Base-by-base conservation (phyloP, 129 eudicot species). In the Ambrosia trifida region DNA sequence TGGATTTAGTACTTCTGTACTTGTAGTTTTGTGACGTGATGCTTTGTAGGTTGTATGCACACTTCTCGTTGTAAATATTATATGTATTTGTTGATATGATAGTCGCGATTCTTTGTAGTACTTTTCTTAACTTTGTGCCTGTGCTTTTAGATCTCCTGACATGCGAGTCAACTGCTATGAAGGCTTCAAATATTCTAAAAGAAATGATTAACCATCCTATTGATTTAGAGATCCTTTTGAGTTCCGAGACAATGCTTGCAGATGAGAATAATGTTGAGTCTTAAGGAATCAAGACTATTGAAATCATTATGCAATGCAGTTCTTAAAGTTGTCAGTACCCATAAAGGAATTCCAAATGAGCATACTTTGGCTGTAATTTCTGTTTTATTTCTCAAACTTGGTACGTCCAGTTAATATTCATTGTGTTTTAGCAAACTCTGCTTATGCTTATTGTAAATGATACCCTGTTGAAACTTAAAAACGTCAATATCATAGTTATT, bases 311-410 rank as follows among this genome's bases (percentile, higher is more conserved):
- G 98, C 59, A 75, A 85, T 45, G 76, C 77, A 32, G 76, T 94
- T 78, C 72, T 79, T 31, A 80, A 79, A 70, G 54, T 81, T 77
- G 82, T 87, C 20, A 76, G 64, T 41, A 24, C 68, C 60, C 60
- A 64, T 28, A 68, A 54, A 59, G 85, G 76, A 38, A 64, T 76
- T 77, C 88, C 91, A 20, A 89, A 84, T 82, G 88, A 85, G 75
- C 87, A 85, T 79, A 73, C 79, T 31, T 74, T 90, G 78, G 79
- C 86, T 4, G 87, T 86, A 66, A 72, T 89, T 41, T 85, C 96
- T 54, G 79, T 54, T 68, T 77, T 89, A 76, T 94, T 89, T 78
- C 75, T 78, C 58, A 87, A 87, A 84, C 97, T 94, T 77, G 97
- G 98, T 89, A 81, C 65, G 91, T 76, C 19, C 51, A 56, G 3